phyloP scores from a whole-genome alignment of 129 eudicot genomes.

The Daucus carota region DH1_v3.0 NC_030382.2:46767501-46768000 shows the following conservation, averaged over 20 bases:
- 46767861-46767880: too few relatives aligned
- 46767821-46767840: neutral
- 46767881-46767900: neutral
- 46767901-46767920: neutral
- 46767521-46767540: neutral
- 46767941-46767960: constrained; percentile 56
- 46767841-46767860: neutral
- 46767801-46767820: too few relatives aligned
- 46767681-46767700: neutral
- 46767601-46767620: neutral
- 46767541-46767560: neutral
- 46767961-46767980: constrained; percentile 70
- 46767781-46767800: too few relatives aligned
- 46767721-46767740: too few relatives aligned
- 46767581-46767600: neutral
- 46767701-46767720: neutral
- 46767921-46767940: constrained; percentile 56
- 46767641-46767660: neutral
- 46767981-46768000: constrained; percentile 61
- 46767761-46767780: too few relatives aligned
- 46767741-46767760: too few relatives aligned
- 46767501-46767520: constrained; percentile 30
- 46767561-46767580: neutral
- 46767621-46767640: neutral
- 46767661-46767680: neutral